Evolutionary conservation across 2,329 filamentous ascomycete genomes (phyloP).

Genomic region (Colletotrichum theobromicola): DNA sequence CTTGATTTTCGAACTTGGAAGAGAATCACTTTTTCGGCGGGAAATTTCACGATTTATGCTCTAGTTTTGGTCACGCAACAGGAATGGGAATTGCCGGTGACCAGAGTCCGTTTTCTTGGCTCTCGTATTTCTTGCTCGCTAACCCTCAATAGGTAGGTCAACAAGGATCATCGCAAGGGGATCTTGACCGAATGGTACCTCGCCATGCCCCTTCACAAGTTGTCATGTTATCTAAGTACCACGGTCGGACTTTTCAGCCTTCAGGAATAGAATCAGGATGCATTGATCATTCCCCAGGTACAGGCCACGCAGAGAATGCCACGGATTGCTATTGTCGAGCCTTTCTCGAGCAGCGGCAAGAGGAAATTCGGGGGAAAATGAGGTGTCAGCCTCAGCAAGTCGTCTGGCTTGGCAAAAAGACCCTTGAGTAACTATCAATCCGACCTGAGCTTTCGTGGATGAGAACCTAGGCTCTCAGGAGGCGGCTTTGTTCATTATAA

Average conservation of each 20-base stretch:
- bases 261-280: neutral
- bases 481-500: neutral
- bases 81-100: neutral
- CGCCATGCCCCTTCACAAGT: neutral
- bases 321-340: neutral
- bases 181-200: neutral
- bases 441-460: neutral
- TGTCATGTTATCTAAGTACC: neutral
- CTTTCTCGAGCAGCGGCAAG: neutral
- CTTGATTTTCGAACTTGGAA: neutral
- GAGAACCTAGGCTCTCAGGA: neutral
- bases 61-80: neutral
- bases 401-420: neutral
- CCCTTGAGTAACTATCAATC: neutral
- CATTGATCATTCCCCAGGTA: neutral
- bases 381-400: neutral
- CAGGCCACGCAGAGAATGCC: neutral
- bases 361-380: too few relatives aligned
- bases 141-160: neutral
- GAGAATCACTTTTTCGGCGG: neutral
- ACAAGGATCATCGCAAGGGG: neutral
- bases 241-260: neutral
- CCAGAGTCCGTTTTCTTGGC: neutral
- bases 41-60: neutral
- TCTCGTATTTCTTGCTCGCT: neutral